Evolutionary conservation across 345 rosid species (phyloP), one percentile per base, ranked within the genome.

Genomic region (Camelina laxa): DNA sequence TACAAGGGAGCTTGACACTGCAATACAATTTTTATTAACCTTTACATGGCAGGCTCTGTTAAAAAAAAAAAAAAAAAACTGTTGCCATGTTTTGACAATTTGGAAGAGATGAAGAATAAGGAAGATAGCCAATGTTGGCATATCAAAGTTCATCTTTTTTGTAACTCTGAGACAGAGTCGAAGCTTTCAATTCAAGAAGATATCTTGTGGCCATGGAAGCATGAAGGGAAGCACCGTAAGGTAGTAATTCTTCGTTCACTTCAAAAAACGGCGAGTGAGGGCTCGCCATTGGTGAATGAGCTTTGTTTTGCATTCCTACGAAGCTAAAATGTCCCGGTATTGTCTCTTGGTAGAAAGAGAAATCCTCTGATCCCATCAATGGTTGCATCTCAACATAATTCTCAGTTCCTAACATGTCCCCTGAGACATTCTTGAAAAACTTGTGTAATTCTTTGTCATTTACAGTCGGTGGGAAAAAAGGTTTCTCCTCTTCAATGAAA

Each of bases 181-280:
- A 77, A 75, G 44, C 65, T 67, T 85, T 73, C 4, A 69, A 36
- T n/a, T 83, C 72, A 12, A 80, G 85, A 80, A 91, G 91, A 75
- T 81, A 87, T 20, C 84, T 81, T 3, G 91, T 60, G 45, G 96
- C 93, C 77, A 95, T 69, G 24, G 97, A 87, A 66, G 97, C 96
- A 42, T 91, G 97, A 65, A 95, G 96, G 0, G 99, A 91, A 67
- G 97, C 96, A 53, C 97, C 99, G 38, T 87, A 87, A 60, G 96
- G 95, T 76, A 91, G 84, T 8, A 50, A 84, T 14, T 90, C 87
- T 80, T 95, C 97, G 8, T 90, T 90, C 64, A 95, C 62, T 55
- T 72, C 55, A 50, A 90, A 91, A 72, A 78, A 73, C 5, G 95
- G 97, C 0, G 93, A 80, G 82, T 89, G 97, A 2, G 35, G 78